Conservation (phyloP, 768 basidiomycete species). For the Suillus cothurnatus region DNA sequence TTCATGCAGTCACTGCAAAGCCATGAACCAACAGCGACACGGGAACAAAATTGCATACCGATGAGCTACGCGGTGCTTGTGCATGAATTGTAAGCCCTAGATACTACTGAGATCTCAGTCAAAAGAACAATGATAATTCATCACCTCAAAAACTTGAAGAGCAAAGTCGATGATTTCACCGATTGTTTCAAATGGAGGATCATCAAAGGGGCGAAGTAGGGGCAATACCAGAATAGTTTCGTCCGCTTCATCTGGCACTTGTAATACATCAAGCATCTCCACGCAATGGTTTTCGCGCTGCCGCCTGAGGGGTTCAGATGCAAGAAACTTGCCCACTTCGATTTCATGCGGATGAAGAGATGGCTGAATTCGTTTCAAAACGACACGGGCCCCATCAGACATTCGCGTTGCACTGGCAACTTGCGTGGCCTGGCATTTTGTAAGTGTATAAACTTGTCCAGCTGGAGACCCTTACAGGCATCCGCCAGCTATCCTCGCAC, state of each 20-base stretch:
- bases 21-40: constrained; percentile 26
- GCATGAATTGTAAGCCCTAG: constrained; percentile 14
- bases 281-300: constrained; percentile 25
- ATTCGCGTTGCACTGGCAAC: constrained; percentile 27
- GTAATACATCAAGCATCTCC: constrained; percentile 21
- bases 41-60: not conserved
- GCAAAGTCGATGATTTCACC: constrained; percentile 34
- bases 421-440: constrained; percentile 12
- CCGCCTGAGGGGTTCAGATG: constrained; percentile 1
- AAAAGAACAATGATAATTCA: not conserved
- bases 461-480: constrained; percentile 22
- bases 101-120: not conserved
- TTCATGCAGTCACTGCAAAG: constrained; percentile 22
- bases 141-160: constrained; percentile 28
- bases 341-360: constrained; percentile 18
- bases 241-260: constrained; percentile 12
- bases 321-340: constrained; percentile 17
- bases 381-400: constrained; percentile 27
- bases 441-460: constrained; percentile 20
- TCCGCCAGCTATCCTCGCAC: not conserved
- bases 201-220: constrained; percentile 24
- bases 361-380: constrained; percentile 26
- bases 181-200: constrained; percentile 23
- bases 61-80: constrained; percentile 14
- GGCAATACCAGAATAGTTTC: constrained; percentile 30